Evolutionary conservation across 805 yeast species (phyloP).

Genomic region (Tetrapisispora pingtungensis): DNA sequence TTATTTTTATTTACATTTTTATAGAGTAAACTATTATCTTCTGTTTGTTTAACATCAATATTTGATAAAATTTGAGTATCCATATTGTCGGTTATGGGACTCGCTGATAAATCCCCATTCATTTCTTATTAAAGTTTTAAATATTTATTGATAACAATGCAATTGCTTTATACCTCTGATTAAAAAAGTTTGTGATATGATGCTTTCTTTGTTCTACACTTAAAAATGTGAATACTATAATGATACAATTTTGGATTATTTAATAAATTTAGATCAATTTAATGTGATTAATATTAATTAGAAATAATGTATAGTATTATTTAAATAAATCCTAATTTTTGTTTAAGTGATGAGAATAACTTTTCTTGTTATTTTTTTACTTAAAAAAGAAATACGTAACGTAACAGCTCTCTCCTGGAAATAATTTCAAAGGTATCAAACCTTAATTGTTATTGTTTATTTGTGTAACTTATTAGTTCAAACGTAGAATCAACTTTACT

Average conservation of each 20-base stretch:
- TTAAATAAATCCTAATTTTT: neutral
- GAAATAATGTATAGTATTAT: too few species aligned
- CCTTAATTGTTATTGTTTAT: neutral
- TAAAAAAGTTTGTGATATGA: neutral
- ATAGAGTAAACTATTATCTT: neutral
- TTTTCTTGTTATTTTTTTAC: too few species aligned
- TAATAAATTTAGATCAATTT: too few species aligned
- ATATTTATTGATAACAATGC: neutral
- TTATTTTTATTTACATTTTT: neutral
- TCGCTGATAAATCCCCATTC: neutral
- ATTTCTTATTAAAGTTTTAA: neutral
- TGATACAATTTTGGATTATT: neutral
- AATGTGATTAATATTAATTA: too few species aligned
- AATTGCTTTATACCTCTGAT: neutral
- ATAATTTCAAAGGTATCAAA: neutral
- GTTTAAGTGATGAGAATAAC: neutral
- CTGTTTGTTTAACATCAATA: neutral
- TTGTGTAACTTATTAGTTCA: too few species aligned
- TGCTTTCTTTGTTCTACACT: neutral
- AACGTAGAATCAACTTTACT: too few species aligned
- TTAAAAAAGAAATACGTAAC: too few species aligned
- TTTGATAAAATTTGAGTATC: neutral
- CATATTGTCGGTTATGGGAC: neutral
- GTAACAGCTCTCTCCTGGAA: neutral
- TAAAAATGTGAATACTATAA: neutral